Conservation (phyloP, 805 yeast species). For the Debaryomyces hansenii region DNA sequence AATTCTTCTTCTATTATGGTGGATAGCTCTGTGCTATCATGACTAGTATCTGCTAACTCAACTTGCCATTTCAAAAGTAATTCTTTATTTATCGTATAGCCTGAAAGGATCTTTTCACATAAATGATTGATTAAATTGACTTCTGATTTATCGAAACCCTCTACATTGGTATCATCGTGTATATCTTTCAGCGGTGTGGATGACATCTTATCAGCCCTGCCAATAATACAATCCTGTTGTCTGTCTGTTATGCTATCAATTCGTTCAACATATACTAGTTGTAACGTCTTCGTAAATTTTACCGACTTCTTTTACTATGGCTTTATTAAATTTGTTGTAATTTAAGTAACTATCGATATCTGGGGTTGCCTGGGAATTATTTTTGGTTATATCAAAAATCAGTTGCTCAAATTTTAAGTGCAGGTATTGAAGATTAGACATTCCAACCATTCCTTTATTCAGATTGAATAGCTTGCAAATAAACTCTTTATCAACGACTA, state of each 20-base stretch:
- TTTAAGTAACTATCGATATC: too few species aligned
- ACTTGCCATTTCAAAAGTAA: constrained; percentile 37
- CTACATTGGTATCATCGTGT: not conserved
- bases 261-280: not conserved
- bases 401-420: too few species aligned
- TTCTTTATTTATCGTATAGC: constrained; percentile 24
- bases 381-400: too few species aligned
- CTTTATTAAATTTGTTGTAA: too few species aligned
- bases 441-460: too few species aligned
- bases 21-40: constrained; percentile 18
- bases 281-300: not conserved
- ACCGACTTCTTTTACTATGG: too few species aligned
- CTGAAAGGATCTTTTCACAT: constrained; percentile 22
- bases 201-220: not conserved
- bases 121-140: constrained; percentile 17
- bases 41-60: constrained; percentile 27
- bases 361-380: too few species aligned
- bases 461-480: too few species aligned
- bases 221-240: not conserved
- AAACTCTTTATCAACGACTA: too few species aligned
- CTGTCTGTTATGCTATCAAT: not conserved
- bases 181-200: not conserved
- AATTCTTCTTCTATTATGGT: constrained; percentile 26
- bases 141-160: constrained; percentile 7
- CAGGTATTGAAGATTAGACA: too few species aligned